Percentiles rank a stretch among this genome's conserved stretches.
These are phyloP conservation scores for Elasticomyces elasticus DNA, from an alignment of 495 filamentous ascomycete species.

Conservation along the genomic window DNA sequence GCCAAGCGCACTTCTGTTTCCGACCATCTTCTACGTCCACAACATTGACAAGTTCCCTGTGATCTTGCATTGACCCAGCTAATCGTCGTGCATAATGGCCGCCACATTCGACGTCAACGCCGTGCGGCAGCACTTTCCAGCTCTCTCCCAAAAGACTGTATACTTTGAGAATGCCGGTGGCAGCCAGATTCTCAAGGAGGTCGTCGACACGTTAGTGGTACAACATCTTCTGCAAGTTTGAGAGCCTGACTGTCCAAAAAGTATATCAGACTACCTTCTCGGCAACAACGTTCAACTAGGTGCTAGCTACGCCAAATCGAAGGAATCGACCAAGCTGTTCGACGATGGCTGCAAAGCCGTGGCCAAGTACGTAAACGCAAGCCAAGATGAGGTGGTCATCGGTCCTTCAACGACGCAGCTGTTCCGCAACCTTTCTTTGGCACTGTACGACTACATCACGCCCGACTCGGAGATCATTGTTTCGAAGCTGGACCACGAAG, in stretches of 20 bases:
- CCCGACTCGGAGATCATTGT: constrained; percentile 53
- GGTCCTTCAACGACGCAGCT: constrained; percentile 64
- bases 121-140: constrained; percentile 55
- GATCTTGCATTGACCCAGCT: no score
- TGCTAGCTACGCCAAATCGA: constrained; percentile 48
- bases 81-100: constrained; percentile 4
- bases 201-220: constrained; percentile 50
- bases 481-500: constrained; percentile 61
- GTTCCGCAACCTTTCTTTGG: constrained; percentile 56
- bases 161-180: constrained; percentile 70
- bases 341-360: constrained; percentile 47
- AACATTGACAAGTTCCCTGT: no score
- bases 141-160: constrained; percentile 52
- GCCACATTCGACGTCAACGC: constrained; percentile 41
- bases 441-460: constrained; percentile 43
- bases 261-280: constrained; percentile 53
- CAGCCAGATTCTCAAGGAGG: constrained; percentile 54
- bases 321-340: constrained; percentile 47
- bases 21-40: no score
- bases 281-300: constrained; percentile 65
- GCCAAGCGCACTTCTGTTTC: not conserved
- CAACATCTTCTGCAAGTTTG: no score
- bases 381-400: constrained; percentile 35
- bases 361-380: constrained; percentile 58
- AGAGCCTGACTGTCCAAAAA: no score